Evolutionary conservation across 2,329 filamentous ascomycete genomes (phyloP), one percentile per base, ranked within the genome.

Genomic region (Fusarium austroafricanum): DNA sequence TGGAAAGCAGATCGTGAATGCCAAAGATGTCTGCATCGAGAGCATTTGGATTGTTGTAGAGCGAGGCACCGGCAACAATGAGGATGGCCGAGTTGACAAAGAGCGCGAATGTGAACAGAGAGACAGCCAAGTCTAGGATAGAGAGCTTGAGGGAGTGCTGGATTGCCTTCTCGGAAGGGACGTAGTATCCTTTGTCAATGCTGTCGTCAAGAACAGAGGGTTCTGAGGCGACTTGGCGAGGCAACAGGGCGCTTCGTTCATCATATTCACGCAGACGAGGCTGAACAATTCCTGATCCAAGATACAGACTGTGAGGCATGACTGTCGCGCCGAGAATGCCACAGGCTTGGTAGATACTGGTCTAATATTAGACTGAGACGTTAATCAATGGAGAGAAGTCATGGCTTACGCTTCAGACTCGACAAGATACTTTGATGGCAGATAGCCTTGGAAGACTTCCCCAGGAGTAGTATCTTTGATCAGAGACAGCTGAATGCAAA

Each of bases 41-140:
- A 2, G 91, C 91, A 4, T 86, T 84, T 0, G 84, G 75, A 39
- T 86, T 86, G 5, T 85, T 78, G 75, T 90, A 94, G 0, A 97
- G 85, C 0, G 91, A 90, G 1, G 92, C 89, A 23, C 93, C 94
- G 0, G 94, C 90, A 14, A 94, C 90, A 71, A 96, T 93, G 15
- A 96, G 84, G 72, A 96, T 95, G 35, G 92, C 86, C 54, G 88
- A 92, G 81, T 96, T 96, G 73, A 95, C 91, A 73, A 96, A 96
- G 5, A 96, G 84, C 0, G 92, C 92, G 76, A 95, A 94, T 0
- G 91, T 93, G 76, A 94, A 93, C 35, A 96, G 88, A 0, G 90
- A 91, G 15, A 93, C 75, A 9, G 87, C 82, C 11, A 94, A 81
- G 75, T 96, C 92, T 20, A 86, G 80, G 57, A 92, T 89, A 5